Evolutionary conservation across 2,329 filamentous ascomycete genomes (phyloP), one percentile per base, ranked within the genome.

Genomic region (Monosporascus sp.): DNA sequence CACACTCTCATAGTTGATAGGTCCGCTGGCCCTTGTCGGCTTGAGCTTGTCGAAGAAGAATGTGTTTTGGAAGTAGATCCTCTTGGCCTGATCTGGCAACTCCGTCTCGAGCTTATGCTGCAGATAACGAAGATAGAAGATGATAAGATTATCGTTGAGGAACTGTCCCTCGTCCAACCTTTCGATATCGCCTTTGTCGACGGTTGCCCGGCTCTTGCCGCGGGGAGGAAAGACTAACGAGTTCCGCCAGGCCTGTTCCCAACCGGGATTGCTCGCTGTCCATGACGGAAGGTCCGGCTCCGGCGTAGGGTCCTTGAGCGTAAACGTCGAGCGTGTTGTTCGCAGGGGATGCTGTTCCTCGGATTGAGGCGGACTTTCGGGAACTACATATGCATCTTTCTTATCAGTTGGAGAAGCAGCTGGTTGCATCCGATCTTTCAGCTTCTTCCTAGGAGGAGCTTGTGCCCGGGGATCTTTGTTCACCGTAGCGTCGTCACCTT

Each of bases 91-190:
- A 46, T 82, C 74, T 1, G 82, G 78, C 2, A 78, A 75, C 11
- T 78, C 73, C 39, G 74, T 70, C 57, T 83, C 78, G 37, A 88
- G 69, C 43, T 79, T 71, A 53, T 80, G 73, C 64, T 92, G 85
- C 6, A 93, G 74, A 60, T 85, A 89, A 31, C 87, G 85, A 52
- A 96, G 77, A 65, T 95, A 96, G 67, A 97, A 97, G 49, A 83
- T 85, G 60, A 99, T 88, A 27, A 99, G 74, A 64, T 90, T 96
- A 72, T 99, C 94, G 66, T 99, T 99, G 44, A 99, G 72, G 54
- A 88, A 96, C 61, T 96, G 82, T 14, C 86, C 89, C 57, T 95
- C 89, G 55, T 96, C 86, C 3, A 99, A 79, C 43, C 90, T 80
- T 20, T 78, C 73, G 36, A 97, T 84, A 64, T 94, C 90, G n/a